Conservation (phyloP, 345 rosid species). For the Ceriops decandra region DNA sequence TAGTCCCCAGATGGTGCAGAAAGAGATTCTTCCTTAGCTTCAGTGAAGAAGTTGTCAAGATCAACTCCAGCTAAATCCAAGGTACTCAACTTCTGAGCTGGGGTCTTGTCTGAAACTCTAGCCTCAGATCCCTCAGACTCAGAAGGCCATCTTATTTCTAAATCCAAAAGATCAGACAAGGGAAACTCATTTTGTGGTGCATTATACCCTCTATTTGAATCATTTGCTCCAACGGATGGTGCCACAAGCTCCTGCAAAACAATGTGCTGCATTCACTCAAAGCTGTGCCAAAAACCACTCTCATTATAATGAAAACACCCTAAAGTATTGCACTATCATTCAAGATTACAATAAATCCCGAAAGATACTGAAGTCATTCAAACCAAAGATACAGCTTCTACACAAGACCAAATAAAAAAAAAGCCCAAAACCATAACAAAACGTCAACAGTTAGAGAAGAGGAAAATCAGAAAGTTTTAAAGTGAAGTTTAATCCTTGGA, state of each 20-base stretch:
- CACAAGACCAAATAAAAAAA: not conserved
- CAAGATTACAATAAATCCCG: not conserved
- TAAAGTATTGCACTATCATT: not conserved
- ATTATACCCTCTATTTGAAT: constrained; percentile 37
- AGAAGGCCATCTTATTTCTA: constrained; percentile 60
- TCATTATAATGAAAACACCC: not conserved
- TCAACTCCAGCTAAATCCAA: constrained; percentile 49
- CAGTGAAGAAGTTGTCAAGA: constrained; percentile 43
- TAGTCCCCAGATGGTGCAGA: constrained; percentile 26
- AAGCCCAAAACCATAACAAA: not conserved
- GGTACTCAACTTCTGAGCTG: constrained; percentile 22
- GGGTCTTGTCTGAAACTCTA: constrained; percentile 20
- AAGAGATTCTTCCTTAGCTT: constrained; percentile 30
- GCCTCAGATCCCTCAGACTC: constrained; percentile 32
- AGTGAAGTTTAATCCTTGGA: not conserved
- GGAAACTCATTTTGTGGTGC: constrained; percentile 31
- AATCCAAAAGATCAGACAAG: constrained; percentile 60
- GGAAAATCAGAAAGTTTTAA: not conserved
- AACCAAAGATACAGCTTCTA: not conserved
- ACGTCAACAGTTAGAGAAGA: not conserved
- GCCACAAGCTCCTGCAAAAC: constrained; percentile 67
- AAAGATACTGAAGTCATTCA: too few relatives aligned
- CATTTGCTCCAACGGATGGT: constrained; percentile 33
- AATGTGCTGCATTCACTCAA: not conserved
- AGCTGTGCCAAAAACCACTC: not conserved